phyloP scores from a whole-genome alignment of 83 land plant species.

The Thuja plicata region DNA sequence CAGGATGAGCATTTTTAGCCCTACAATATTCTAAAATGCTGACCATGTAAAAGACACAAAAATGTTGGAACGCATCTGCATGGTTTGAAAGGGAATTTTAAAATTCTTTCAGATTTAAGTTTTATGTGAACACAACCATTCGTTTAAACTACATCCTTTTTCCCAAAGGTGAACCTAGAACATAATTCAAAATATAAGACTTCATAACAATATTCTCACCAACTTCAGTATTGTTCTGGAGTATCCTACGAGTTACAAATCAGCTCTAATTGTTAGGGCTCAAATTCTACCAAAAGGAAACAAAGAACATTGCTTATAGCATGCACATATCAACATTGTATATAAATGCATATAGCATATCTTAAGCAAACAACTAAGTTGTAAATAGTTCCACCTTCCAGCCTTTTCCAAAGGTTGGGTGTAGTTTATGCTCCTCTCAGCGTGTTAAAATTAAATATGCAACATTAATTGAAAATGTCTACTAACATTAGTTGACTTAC shows the following conservation, averaged over 20 bases:
- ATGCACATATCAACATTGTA: neutral
- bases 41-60: neutral
- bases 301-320: neutral
- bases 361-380: neutral
- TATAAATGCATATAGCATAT: neutral
- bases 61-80: neutral
- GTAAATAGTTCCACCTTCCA: neutral
- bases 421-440: neutral
- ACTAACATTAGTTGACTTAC: too few species aligned
- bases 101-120: neutral
- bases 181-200: neutral
- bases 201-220: neutral
- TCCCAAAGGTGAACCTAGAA: neutral
- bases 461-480: neutral
- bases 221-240: neutral
- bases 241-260: neutral
- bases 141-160: neutral
- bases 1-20: too few species aligned
- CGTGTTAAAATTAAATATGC: too few species aligned
- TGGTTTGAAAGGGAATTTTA: neutral
- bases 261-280: neutral
- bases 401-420: neutral
- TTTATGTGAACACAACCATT: neutral
- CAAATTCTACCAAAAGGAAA: neutral
- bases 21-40: neutral